Conservation (phyloP, 192 early-diverging fungal genomes). For the Obelidium mucronatum region DNA sequence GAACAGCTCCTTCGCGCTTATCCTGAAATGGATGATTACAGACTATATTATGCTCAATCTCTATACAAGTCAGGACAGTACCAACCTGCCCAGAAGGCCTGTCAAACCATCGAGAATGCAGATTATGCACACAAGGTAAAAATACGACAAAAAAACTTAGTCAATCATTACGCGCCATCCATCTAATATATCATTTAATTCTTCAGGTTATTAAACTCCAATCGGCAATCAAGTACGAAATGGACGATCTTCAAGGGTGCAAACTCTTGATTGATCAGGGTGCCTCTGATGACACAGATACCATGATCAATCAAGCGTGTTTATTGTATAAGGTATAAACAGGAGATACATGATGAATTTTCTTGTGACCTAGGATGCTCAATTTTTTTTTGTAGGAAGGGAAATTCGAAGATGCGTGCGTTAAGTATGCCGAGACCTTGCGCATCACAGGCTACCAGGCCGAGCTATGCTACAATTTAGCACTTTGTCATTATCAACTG, state of each 20-base stretch:
- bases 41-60: conserved; percentile 64
- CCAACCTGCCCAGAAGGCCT: conserved; percentile 59
- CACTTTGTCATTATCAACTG: conserved; percentile 63
- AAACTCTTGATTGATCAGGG: conserved; percentile 60
- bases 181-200: background rate
- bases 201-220: conserved; percentile 64
- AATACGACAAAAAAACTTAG: too few species aligned
- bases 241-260: conserved; percentile 63
- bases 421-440: conserved; percentile 56
- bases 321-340: conserved; percentile 59
- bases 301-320: conserved; percentile 62
- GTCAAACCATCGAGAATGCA: conserved; percentile 51
- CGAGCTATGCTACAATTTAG: conserved; percentile 63
- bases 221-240: conserved; percentile 66
- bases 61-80: conserved; percentile 66
- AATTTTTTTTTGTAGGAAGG: conserved; percentile 64
- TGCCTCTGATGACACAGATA: conserved; percentile 61
- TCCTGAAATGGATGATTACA: conserved; percentile 61
- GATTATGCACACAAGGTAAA: conserved; percentile 55
- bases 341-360: too few species aligned
- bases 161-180: too few species aligned
- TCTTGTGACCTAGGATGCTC: too few species aligned
- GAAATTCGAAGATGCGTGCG: conserved; percentile 63
- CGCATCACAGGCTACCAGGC: conserved; percentile 62
- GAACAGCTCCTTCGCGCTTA: conserved; percentile 59